Evolutionary conservation across 2,329 filamentous ascomycete species (phyloP), one percentile per base, ranked within the genome.

Genomic region (Ilyonectria robusta): DNA sequence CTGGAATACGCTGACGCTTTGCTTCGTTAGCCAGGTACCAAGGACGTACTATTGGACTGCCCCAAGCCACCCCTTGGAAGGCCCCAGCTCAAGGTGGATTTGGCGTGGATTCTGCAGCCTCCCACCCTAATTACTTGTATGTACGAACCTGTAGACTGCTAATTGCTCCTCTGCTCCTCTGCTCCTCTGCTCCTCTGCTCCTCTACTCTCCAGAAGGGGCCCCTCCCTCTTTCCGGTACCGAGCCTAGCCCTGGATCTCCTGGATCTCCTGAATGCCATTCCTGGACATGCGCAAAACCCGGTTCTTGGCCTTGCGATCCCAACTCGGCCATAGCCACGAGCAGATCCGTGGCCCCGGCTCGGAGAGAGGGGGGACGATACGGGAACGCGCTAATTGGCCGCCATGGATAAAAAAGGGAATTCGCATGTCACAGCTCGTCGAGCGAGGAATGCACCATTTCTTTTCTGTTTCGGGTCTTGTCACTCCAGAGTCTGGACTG

Each of bases 331-430:
- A 66, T 59, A 62, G 47, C 58, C 70, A 44, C 46, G 44, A 58
- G 47, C 21, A 46, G 65, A 66, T 70, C 68, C 62, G 67, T 72
- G 66, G 64, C 67, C 46, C 42, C 61, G 58, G 61, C 69, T 68
- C 65, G 42, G 51, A 23, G 23, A 62, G 68, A 67, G 65, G 57
- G 55, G 59, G 55, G 59, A 63, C 54, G 59, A 59, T 58, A 35
- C 69, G 60, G 55, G 62, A 50, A 57, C 62, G 50, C 46, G 59
- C 63, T 62, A 67, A 67, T 69, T 70, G 66, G 66, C 53, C 57
- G 26, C 48, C 59, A 68, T 68, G 57, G 61, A 44, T 61, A 55
- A 65, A 42, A 62, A 62, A 37, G 55, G 62, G 40, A 66, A 67
- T 70, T 35, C 56, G 65, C 66, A 61, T 70, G 62, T 46, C 64